Evolutionary conservation across 2,329 filamentous ascomycete genomes (phyloP).

Genomic region (Aspergillus persii): DNA sequence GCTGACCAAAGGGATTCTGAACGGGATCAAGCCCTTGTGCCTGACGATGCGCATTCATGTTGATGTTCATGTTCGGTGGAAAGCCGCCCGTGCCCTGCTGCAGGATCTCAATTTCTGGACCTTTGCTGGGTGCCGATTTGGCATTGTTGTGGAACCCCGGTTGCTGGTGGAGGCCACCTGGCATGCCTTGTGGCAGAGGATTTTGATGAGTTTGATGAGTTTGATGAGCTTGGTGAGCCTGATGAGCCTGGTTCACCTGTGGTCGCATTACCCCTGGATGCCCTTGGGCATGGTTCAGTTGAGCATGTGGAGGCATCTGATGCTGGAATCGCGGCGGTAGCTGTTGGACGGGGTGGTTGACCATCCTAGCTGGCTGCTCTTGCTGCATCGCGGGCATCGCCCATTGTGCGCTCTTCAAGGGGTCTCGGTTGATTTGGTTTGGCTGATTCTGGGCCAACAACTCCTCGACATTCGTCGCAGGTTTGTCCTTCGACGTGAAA

Average conservation of each 20-base stretch:
- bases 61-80: not conserved
- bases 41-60: not conserved
- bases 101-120: conserved; percentile 2
- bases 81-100: conserved; percentile 1
- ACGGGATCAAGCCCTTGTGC: not conserved
- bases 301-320: conserved; percentile 8
- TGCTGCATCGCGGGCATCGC: conserved; percentile 2
- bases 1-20: not conserved
- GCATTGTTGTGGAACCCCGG: not conserved
- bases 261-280: conserved; percentile 4
- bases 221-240: conserved; percentile 6
- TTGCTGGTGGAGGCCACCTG: not conserved
- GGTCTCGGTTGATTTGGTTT: conserved; percentile 1
- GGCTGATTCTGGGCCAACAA: conserved; percentile 5
- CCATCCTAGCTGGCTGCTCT: not conserved
- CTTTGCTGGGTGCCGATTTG: conserved; percentile 1
- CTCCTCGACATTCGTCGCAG: conserved; percentile 3
- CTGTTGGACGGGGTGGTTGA: not conserved
- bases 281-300: conserved; percentile 8
- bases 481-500: conserved; percentile 9
- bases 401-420: not conserved
- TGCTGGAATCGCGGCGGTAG: conserved; percentile 12
- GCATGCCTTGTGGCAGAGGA: conserved; percentile 5
- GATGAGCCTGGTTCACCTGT: not conserved
- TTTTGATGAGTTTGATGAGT: conserved; percentile 2